A percentile compares a stretch with the other conserved stretches of the same genome.
Evolutionary conservation across 371 early-diverging fungal genomes (phyloP).

Genomic region (Rhizopus arrhizus): DNA sequence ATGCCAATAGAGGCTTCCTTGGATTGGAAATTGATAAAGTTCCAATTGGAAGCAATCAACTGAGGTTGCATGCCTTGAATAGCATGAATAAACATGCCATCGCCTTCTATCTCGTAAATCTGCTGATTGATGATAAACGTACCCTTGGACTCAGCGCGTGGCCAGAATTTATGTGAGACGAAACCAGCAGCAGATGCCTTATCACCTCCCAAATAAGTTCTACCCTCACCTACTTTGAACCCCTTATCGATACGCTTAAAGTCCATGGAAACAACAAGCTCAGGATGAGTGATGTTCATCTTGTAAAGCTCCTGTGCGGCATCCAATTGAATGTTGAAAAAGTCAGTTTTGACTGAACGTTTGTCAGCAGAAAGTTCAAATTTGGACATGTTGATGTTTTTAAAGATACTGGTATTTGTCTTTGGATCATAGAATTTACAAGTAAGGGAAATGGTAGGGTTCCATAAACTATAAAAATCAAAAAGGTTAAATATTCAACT

Average conservation of each 20-base stretch:
- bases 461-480: conserved; percentile 35
- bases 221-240: conserved; percentile 82
- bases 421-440: conserved; percentile 73
- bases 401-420: conserved; percentile 65
- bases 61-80: conserved; percentile 86
- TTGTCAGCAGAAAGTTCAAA: conserved; percentile 72
- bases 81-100: conserved; percentile 84
- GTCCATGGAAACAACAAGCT: conserved; percentile 67
- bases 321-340: conserved; percentile 64
- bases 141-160: conserved; percentile 74
- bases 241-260: conserved; percentile 70
- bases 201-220: conserved; percentile 67
- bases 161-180: conserved; percentile 82
- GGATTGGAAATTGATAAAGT: conserved; percentile 72
- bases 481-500: neutral
- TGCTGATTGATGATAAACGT: conserved; percentile 72
- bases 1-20: conserved; percentile 67
- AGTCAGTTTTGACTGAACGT: conserved; percentile 72
- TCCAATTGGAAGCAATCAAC: conserved; percentile 84
- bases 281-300: conserved; percentile 61
- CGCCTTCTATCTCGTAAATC: conserved; percentile 64
- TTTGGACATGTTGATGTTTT: conserved; percentile 70
- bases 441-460: conserved; percentile 78
- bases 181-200: conserved; percentile 53
- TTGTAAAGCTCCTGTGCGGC: conserved; percentile 55